These are phyloP conservation scores for Cadophora sp. DNA, from an alignment of 2,329 filamentous ascomycete species.

Conservation along the genomic window DNA sequence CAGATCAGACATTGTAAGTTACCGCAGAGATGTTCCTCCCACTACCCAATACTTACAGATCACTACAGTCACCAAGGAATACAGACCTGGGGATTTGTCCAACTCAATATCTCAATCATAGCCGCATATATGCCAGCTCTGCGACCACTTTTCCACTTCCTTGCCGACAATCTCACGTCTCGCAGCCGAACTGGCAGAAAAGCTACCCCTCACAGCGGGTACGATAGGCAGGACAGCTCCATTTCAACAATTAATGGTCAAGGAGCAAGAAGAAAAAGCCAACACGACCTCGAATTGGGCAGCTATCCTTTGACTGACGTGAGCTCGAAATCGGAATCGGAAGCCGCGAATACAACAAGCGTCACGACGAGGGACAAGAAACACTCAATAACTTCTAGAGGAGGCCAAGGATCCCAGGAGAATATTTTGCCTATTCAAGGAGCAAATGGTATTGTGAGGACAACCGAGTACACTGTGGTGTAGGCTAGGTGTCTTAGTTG, in stretches of 20 bases:
- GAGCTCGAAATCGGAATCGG: not conserved
- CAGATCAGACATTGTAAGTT: not conserved
- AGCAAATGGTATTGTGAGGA: not conserved
- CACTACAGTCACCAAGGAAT: conserved; percentile 1
- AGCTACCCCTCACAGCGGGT: not conserved
- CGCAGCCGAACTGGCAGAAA: not conserved
- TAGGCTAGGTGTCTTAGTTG: not conserved
- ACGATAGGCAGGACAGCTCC: not conserved
- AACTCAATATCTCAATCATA: conserved; percentile 15
- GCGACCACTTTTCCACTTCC: not conserved
- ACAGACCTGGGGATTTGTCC: conserved; percentile 14
- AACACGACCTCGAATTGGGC: not conserved
- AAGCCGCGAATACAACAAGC: not conserved
- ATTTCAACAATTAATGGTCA: not conserved
- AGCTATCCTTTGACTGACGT: not conserved
- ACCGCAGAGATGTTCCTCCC: not conserved
- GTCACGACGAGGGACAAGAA: not conserved
- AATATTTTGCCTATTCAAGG: conserved; percentile 7
- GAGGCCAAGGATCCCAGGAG: not conserved
- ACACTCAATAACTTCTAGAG: not conserved
- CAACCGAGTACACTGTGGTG: not conserved
- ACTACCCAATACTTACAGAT: not conserved
- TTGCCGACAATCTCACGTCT: not conserved
- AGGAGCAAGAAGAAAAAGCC: not conserved
- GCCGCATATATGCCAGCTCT: conserved; percentile 13